Evolutionary conservation across 1,139 yeast genomes (phyloP), one percentile per base, ranked within the genome.

Genomic region (Geotrichum citri-aurantii): DNA sequence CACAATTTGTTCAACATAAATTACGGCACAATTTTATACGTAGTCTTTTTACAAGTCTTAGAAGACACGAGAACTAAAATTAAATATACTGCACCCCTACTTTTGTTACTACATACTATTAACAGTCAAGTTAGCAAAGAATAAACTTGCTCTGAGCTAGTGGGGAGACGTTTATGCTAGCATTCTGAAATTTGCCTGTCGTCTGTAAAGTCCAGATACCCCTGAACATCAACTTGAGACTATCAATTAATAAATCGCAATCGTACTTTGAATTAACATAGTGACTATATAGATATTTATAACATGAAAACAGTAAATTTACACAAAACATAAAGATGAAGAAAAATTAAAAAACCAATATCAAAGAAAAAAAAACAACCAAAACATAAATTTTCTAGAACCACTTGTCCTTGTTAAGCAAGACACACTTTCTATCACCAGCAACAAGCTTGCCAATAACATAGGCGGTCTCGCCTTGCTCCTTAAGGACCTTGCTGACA

Each of bases 391-490:
- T 24, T 48, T 6, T 12, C 40, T 53, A 52, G 27, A 59, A 85
- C 73, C 87, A 76, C 49, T 79, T 77, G 57, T 80, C 84, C 59
- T 83, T 77, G 71, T 88, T 87, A 54, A 75, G 75, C 49, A 90
- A 88, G 63, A 84, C 77, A 74, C 96, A 88, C 42, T 84, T 86
- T 54, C 85, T 82, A 61, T 77, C 80, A 48, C 76, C 79, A 61
- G 78, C 79, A 33, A 79, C 83, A 68, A 95, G 80, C 63, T 79
- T 73, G 67, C 99, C 99, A 69, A 95, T 90, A 56, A 79, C 79
- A 69, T 83, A 85, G 3, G 92, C 93, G 10, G 78, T 81, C 77
- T 93, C 97, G 50, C 92, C 90, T 51, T 83, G 84, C 58, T 77
- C 75, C 65, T 77, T 74, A 63, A 93, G 79, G 64, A 81, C 76